These are phyloP conservation scores for Nakazawaea wickerhamii DNA, from an alignment of 805 yeast genomes.

Conservation along the genomic window DNA sequence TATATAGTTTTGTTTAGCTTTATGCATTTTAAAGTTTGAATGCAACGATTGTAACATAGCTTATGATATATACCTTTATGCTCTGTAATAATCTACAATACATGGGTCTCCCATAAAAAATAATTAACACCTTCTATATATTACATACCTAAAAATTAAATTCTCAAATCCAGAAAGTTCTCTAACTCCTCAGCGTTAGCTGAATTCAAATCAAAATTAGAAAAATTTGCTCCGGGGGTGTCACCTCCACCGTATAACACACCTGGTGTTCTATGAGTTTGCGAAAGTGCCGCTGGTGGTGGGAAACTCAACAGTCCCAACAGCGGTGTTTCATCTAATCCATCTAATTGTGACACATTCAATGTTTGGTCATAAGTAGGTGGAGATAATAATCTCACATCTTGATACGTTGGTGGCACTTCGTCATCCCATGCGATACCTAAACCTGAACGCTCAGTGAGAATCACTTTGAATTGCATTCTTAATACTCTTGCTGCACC, in stretches of 20 bases:
- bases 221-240: conserved; percentile 14
- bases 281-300: conserved; percentile 5
- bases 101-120: no score
- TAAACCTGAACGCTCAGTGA: conserved; percentile 89
- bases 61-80: background rate
- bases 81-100: no score
- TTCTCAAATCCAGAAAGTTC: conserved; percentile 6
- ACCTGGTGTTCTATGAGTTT: conserved; percentile 12
- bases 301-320: conserved; percentile 11
- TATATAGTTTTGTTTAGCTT: background rate
- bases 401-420: conserved; percentile 94
- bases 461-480: conserved; percentile 83
- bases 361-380: conserved; percentile 60
- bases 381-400: conserved; percentile 78
- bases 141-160: conserved; percentile 34
- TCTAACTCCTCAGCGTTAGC: conserved; percentile 1
- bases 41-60: conserved; percentile 1
- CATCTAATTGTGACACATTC: conserved; percentile 11
- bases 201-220: background rate
- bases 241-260: conserved; percentile 15
- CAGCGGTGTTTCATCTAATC: conserved; percentile 8
- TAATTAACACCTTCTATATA: no score
- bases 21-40: background rate
- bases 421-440: conserved; percentile 99
- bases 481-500: conserved; percentile 93